Evolutionary conservation across 768 basidiomycete genomes (phyloP).

Genomic region (Boletus rubroflammeus): DNA sequence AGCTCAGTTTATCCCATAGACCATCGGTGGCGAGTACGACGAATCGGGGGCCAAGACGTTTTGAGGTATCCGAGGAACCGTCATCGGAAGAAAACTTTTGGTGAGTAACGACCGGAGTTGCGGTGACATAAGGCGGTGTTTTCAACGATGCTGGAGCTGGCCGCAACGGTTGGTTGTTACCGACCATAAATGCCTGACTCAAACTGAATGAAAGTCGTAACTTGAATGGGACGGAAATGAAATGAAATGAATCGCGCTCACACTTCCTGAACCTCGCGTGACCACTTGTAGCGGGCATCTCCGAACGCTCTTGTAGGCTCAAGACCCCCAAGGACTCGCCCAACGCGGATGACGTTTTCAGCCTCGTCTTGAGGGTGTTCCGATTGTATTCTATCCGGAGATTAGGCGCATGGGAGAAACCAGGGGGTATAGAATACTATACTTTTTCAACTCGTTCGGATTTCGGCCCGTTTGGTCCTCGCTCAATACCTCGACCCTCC

Average conservation of each 20-base stretch:
- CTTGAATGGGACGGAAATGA: neutral
- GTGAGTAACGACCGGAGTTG: slow-evolving; percentile 78
- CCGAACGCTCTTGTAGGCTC: slow-evolving; percentile 88
- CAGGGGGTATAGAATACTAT: slow-evolving; percentile 10
- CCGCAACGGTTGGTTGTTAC: slow-evolving; percentile 57
- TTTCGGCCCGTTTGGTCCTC: slow-evolving; percentile 97
- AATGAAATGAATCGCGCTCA: slow-evolving; percentile 34
- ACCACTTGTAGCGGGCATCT: slow-evolving; percentile 89
- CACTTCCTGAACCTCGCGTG: slow-evolving; percentile 66
- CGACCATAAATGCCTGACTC: slow-evolving; percentile 63
- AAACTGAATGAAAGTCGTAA: slow-evolving; percentile 36
- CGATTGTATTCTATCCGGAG: slow-evolving; percentile 55
- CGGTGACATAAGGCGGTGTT: slow-evolving; percentile 91
- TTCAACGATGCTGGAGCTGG: slow-evolving; percentile 60
- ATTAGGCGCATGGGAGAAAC: slow-evolving; percentile 1
- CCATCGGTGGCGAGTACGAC: slow-evolving; percentile 88
- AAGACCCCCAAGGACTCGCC: slow-evolving; percentile 82
- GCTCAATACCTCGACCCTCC: slow-evolving; percentile 91
- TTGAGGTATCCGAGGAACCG: slow-evolving; percentile 17
- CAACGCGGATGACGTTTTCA: slow-evolving; percentile 67
- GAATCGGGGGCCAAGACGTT: slow-evolving; percentile 49
- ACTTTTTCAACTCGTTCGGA: slow-evolving; percentile 81
- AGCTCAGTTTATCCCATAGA: slow-evolving; percentile 72
- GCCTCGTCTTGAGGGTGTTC: slow-evolving; percentile 82
- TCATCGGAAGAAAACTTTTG: slow-evolving; percentile 57